Evolutionary conservation across 495 filamentous ascomycete species (phyloP).

Genomic region (Penicillium flavigenum): DNA sequence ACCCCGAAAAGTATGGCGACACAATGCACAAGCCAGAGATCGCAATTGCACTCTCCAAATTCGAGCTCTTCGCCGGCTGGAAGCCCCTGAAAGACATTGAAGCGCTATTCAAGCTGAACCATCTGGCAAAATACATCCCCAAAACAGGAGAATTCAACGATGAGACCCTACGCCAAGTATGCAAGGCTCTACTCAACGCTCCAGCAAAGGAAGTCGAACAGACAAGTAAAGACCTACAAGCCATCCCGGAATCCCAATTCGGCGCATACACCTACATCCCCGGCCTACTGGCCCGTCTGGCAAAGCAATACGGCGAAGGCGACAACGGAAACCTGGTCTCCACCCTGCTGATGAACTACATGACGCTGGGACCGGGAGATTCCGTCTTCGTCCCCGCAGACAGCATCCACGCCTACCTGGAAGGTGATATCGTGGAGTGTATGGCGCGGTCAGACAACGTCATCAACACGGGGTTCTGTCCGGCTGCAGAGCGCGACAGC

Average conservation of each 20-base stretch:
- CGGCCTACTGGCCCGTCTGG: conserved; percentile 61
- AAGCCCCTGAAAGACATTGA: conserved; percentile 64
- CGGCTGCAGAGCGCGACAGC: conserved; percentile 58
- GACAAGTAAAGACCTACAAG: conserved; percentile 50
- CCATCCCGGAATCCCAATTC: conserved; percentile 48
- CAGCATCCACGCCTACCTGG: conserved; percentile 75
- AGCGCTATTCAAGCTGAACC: conserved; percentile 55
- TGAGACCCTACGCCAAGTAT: conserved; percentile 59
- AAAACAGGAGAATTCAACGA: conserved; percentile 53
- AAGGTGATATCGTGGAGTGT: conserved; percentile 80
- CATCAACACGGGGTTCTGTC: conserved; percentile 73
- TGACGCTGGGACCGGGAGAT: conserved; percentile 63
- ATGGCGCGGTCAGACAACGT: conserved; percentile 84
- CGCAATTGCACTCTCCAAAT: conserved; percentile 69
- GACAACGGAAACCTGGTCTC: conserved; percentile 64
- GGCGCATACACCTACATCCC: conserved; percentile 58
- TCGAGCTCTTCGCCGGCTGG: conserved; percentile 78
- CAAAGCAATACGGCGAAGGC: conserved; percentile 58
- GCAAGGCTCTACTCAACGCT: conserved; percentile 55
- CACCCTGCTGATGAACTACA: conserved; percentile 68
- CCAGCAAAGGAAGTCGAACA: conserved; percentile 50
- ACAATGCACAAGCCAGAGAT: conserved; percentile 84
- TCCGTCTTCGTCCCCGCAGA: conserved; percentile 75
- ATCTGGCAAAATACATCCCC: conserved; percentile 55
- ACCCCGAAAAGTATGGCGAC: conserved; percentile 67